A percentile compares a stretch with the other conserved stretches of the same genome.
Conservation (phyloP, 208 protist genomes). For the Crithidia bombi region DNA sequence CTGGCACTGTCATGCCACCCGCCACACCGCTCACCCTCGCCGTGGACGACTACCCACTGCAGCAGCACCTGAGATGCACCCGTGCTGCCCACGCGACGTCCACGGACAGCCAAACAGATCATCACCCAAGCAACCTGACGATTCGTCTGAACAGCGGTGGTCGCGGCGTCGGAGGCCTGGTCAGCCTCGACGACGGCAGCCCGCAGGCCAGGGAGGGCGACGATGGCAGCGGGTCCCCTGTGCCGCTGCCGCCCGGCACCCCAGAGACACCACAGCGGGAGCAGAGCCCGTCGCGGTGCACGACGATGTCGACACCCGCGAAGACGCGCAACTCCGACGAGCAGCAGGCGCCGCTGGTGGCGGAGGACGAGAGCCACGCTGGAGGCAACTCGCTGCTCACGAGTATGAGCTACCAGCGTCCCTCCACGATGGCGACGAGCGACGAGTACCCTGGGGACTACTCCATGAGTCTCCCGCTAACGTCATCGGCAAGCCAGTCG, state of each 20-base stretch:
- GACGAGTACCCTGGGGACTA: slow-evolving; percentile 28
- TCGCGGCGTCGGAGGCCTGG: no score
- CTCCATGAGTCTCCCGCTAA: slow-evolving; percentile 46
- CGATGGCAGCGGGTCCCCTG: slow-evolving; percentile 26
- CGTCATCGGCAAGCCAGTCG: slow-evolving; percentile 35
- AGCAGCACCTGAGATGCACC: neutral
- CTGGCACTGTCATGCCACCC: slow-evolving; percentile 17
- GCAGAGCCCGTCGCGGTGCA: slow-evolving; percentile 52
- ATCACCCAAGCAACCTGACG: neutral
- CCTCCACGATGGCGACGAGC: slow-evolving; percentile 24
- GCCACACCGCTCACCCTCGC: slow-evolving; percentile 20
- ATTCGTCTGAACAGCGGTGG: neutral
- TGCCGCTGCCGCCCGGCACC: slow-evolving; percentile 26
- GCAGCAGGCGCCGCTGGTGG: neutral
- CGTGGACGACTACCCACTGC: neutral
- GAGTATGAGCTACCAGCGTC: slow-evolving; percentile 51
- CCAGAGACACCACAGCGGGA: slow-evolving; percentile 43
- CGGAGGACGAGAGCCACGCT: neutral
- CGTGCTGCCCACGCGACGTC: neutral
- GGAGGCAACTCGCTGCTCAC: slow-evolving; percentile 38
- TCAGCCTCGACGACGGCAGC: no score
- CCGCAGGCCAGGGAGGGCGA: neutral
- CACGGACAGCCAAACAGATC: no score
- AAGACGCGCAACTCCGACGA: neutral
- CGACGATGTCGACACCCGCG: slow-evolving; percentile 13